Evolutionary conservation across 2,329 filamentous ascomycete species (phyloP).

Genomic region (Microdochium nivale): DNA sequence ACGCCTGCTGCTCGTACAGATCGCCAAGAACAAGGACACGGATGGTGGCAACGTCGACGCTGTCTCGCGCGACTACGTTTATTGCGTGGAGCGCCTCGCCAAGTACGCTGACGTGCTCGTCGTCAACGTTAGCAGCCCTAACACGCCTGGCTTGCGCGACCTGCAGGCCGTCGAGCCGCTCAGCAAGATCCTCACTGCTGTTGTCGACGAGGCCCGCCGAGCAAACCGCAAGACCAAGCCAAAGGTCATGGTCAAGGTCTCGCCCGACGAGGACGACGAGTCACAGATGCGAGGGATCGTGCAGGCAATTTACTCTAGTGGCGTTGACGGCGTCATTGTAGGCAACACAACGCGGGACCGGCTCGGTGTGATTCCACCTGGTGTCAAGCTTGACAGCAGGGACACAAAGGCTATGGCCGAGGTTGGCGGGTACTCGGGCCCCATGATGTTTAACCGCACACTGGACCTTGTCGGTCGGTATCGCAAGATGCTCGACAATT

Average conservation of each 20-base stretch:
- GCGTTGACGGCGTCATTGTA: slow-evolving; percentile 91
- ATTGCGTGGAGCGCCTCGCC: slow-evolving; percentile 74
- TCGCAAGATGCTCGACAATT: slow-evolving; percentile 47
- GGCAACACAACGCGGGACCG: slow-evolving; percentile 92
- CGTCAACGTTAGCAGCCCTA: slow-evolving; percentile 94
- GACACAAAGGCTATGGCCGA: slow-evolving; percentile 66
- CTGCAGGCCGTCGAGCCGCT: slow-evolving; percentile 80
- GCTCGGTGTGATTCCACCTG: slow-evolving; percentile 58
- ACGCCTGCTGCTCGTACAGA: slow-evolving; percentile 77
- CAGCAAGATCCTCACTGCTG: slow-evolving; percentile 69
- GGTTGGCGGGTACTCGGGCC: slow-evolving; percentile 84
- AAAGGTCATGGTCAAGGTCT: slow-evolving; percentile 95
- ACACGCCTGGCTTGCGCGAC: slow-evolving; percentile 83
- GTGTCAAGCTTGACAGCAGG: slow-evolving; percentile 52
- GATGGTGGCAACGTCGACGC: slow-evolving; percentile 77
- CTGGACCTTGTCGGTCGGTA: slow-evolving; percentile 73
- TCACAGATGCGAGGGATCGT: slow-evolving; percentile 83
- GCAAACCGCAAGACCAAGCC: slow-evolving; percentile 65
- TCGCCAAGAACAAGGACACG: slow-evolving; percentile 95
- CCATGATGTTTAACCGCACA: slow-evolving; percentile 77
- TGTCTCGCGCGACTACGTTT: slow-evolving; percentile 75
- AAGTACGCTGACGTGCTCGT: slow-evolving; percentile 93
- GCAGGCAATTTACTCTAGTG: slow-evolving; percentile 71
- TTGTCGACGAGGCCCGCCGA: slow-evolving; percentile 68
- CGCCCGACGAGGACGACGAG: slow-evolving; percentile 84